Evolutionary conservation across 208 protist genomes (phyloP).

Genomic region (Crithidia mellificae): DNA sequence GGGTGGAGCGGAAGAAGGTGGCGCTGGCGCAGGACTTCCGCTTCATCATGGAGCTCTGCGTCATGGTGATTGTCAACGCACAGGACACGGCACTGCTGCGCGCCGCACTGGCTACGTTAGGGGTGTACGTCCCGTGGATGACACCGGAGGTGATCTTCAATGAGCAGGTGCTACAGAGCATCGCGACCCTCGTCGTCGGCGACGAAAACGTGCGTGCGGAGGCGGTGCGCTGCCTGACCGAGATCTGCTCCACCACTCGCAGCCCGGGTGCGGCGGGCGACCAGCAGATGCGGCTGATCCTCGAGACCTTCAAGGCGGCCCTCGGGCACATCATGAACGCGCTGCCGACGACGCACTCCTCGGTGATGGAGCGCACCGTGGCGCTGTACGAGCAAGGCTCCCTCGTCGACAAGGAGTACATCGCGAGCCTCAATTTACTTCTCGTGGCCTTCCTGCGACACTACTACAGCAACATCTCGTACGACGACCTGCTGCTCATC

Average conservation of each 20-base stretch:
- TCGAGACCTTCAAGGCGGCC: constrained; percentile 64
- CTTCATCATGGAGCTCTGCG: constrained; percentile 94
- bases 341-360: constrained; percentile 74
- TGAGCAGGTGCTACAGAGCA: constrained; percentile 53
- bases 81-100: constrained; percentile 63
- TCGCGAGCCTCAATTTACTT: constrained; percentile 90
- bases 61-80: constrained; percentile 57
- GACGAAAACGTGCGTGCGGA: constrained; percentile 45
- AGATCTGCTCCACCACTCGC: constrained; percentile 55
- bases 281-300: constrained; percentile 55
- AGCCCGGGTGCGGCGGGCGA: constrained; percentile 57
- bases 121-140: constrained; percentile 86
- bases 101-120: constrained; percentile 70
- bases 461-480: constrained; percentile 91
- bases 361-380: constrained; percentile 56
- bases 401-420: constrained; percentile 85
- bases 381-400: constrained; percentile 65
- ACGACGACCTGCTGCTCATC: constrained; percentile 75
- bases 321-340: constrained; percentile 68
- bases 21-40: constrained; percentile 94
- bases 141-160: constrained; percentile 77
- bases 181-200: constrained; percentile 49
- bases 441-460: constrained; percentile 93
- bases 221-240: constrained; percentile 71
- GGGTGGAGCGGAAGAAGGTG: constrained; percentile 96